Conservation (phyloP, 495 filamentous ascomycete species). For the Talaromyces proteolyticus region DNA sequence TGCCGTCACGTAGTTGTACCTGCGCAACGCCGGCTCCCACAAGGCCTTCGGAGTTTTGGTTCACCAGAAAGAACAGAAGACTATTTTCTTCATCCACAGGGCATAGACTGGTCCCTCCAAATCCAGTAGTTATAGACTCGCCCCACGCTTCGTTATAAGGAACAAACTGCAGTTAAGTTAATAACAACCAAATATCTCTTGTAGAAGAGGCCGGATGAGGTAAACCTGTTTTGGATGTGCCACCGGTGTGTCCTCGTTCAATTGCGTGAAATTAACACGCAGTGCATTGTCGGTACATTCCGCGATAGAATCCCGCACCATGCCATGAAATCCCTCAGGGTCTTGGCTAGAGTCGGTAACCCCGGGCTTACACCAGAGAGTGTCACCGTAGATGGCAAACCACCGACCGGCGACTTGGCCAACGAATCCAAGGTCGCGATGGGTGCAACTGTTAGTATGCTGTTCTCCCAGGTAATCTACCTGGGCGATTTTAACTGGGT, state of each 20-base stretch:
- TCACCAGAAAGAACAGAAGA: slow-evolving; percentile 22
- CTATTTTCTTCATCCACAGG: slow-evolving; percentile 15
- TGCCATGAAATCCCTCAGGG: slow-evolving; percentile 23
- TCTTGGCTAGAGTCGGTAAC: slow-evolving; percentile 18
- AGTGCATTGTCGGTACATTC: slow-evolving; percentile 22
- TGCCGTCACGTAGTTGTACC: slow-evolving; percentile 19
- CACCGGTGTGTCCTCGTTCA: slow-evolving; percentile 17
- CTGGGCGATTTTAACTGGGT: slow-evolving; percentile 15
- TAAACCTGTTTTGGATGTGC: not conserved
- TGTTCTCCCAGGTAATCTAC: slow-evolving; percentile 26
- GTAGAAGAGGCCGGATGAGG: not conserved
- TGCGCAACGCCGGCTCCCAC: slow-evolving; percentile 26
- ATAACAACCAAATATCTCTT: not conserved
- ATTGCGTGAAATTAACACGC: slow-evolving; percentile 17
- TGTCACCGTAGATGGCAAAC: slow-evolving; percentile 32
- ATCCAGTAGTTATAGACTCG: slow-evolving; percentile 22
- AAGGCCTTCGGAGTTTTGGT: slow-evolving; percentile 19
- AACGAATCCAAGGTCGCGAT: slow-evolving; percentile 34
- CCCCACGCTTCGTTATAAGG: slow-evolving; percentile 24
- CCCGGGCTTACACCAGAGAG: slow-evolving; percentile 23
- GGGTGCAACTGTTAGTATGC: slow-evolving; percentile 27
- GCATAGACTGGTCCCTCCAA: slow-evolving; percentile 28
- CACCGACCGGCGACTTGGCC: slow-evolving; percentile 25
- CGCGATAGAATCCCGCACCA: slow-evolving; percentile 26
- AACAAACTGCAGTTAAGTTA: slow-evolving; percentile 15